Evolutionary conservation across 169 alveolate species (phyloP).

Genomic region (Plasmodium billcollinsi): DNA sequence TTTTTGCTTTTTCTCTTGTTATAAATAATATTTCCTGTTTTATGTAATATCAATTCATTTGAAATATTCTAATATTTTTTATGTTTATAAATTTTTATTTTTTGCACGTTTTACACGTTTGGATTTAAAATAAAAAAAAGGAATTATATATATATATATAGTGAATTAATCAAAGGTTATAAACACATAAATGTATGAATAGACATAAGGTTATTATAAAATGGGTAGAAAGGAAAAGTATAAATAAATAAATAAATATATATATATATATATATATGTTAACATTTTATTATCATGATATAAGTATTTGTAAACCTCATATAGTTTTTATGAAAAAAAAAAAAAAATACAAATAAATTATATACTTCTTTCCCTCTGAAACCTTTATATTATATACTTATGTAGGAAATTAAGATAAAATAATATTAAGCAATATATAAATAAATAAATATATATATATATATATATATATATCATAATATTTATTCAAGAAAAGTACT

Average conservation of each 20-base stretch:
- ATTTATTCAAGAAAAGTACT: no score
- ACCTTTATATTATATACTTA: no score
- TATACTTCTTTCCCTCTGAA: no score
- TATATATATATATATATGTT: not conserved
- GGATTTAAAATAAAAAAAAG: not conserved
- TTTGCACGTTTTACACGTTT: slow-evolving; percentile 15
- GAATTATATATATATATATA: not conserved
- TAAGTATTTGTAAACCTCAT: not conserved
- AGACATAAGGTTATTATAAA: not conserved
- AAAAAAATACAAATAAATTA: no score
- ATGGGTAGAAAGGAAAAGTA: not conserved
- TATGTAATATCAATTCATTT: no score
- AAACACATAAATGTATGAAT: not conserved
- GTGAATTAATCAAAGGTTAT: not conserved
- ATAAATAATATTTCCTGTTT: not conserved
- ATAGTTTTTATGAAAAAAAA: no score
- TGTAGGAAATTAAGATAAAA: no score
- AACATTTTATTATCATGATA: not conserved
- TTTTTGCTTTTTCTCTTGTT: not conserved
- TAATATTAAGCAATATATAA: no score
- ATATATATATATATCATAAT: no score
- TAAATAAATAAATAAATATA: not conserved
- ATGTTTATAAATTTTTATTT: not conserved
- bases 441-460: no score
- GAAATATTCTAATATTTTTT: no score